Percentiles rank a stretch among this genome's conserved stretches.
Conservation (phyloP, 2,329 filamentous ascomycete genomes). For the Alternaria sp. region DNA sequence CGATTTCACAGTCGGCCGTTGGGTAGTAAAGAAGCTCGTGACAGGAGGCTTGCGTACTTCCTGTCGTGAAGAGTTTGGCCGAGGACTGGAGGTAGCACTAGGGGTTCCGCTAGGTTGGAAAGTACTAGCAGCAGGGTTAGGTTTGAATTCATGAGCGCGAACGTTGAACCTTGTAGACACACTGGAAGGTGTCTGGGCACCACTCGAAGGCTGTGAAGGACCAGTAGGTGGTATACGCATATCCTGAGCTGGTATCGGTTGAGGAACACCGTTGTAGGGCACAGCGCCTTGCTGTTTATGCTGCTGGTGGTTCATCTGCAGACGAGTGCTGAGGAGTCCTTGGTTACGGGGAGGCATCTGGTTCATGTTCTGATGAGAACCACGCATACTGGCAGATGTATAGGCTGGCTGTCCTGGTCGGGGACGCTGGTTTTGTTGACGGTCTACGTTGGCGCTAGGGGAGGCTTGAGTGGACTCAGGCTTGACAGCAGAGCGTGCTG, state of each 20-base stretch:
- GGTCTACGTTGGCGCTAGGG: constrained; percentile 51
- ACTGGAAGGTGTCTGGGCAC: constrained; percentile 63
- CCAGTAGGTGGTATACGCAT: constrained; percentile 77
- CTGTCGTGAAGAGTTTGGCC: constrained; percentile 58
- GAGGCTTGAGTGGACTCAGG: constrained; percentile 43
- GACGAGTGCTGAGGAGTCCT: constrained; percentile 60
- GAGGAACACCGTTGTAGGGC: constrained; percentile 61
- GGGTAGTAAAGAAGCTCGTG: constrained; percentile 68
- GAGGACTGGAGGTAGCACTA: constrained; percentile 76
- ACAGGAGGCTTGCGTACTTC: constrained; percentile 47
- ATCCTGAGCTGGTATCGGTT: constrained; percentile 68
- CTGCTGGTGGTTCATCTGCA: constrained; percentile 62
- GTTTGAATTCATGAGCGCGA: constrained; percentile 79
- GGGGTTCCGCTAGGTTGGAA: constrained; percentile 75
- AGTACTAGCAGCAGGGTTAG: constrained; percentile 78
- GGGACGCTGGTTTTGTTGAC: constrained; percentile 58
- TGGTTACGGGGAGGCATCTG: constrained; percentile 50
- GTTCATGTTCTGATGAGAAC: constrained; percentile 55
- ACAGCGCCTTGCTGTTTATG: constrained; percentile 56
- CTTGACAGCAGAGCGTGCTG: constrained; percentile 47
- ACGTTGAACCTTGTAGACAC: constrained; percentile 66
- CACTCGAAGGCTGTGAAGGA: constrained; percentile 64
- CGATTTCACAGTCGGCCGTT: constrained; percentile 68
- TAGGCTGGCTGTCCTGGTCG: constrained; percentile 52
- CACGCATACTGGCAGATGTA: constrained; percentile 56